Evolutionary conservation across 2,329 filamentous ascomycete species (phyloP), one percentile per base, ranked within the genome.

Genomic region (Sodiomyces alkalinus): DNA sequence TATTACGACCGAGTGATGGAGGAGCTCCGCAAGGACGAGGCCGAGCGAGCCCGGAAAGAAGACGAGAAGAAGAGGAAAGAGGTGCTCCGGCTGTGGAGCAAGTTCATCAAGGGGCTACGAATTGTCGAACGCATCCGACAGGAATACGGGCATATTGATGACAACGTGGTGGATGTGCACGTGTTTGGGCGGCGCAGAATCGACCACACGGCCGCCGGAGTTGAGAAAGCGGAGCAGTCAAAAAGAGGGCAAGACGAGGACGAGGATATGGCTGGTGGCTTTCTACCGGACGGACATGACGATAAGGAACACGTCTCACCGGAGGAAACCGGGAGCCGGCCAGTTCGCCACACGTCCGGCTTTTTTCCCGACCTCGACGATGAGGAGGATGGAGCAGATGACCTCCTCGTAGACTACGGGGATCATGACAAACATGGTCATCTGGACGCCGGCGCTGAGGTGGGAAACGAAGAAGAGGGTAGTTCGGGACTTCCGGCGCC

Each of bases 51-150:
- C 27, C 71, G 77, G 28, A 87, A 83, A 42, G 85, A 92, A 45
- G 76, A 90, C 34, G 77, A 80, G 34, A 94, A 93, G 53, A 66
- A 80, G 6, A 71, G 77, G 28, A 85, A 80, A 36, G 62, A 68
- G 9, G 74, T 80, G 1, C 47, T 96, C 25, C 68, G 66, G 1
- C 69, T 74, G 39, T 98, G 90, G 90, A 70, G 80, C 32, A 92
- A 80, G 50, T 82, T 94, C 41, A 52, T 92, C 10, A 80, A 86
- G 62, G 86, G 86, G 0, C 47, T 94, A 52, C 67, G 83, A 3
- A 90, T 96, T 32, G 64, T 82, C 13, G 68, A 90, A 47, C 66
- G 83, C 27, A 76, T 92, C 22, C 64, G 64, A 22, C 65, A 74
- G 30, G 80, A 92, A 35, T 92, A 92, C 47, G 80, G 79, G 1